phyloP scores from a whole-genome alignment of 2,329 filamentous ascomycete genomes.

The Stachybotrys elegans region DNA sequence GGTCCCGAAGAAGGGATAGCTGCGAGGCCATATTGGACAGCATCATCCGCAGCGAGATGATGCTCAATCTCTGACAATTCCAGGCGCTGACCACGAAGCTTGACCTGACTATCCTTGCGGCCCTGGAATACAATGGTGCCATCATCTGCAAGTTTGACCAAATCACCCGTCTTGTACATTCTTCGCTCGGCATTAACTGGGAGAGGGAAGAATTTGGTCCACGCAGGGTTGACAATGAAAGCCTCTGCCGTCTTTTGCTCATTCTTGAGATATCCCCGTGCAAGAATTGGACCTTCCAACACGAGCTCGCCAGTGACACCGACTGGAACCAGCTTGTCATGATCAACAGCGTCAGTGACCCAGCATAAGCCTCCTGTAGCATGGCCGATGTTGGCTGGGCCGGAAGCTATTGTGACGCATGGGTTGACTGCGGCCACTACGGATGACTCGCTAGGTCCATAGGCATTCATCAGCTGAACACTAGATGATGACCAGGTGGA shows the following conservation, averaged over 20 bases:
- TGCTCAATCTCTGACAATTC: slow-evolving; percentile 26
- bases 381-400: slow-evolving; percentile 4
- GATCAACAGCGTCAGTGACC: slow-evolving; percentile 8
- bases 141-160: slow-evolving; percentile 20
- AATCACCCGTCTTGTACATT: slow-evolving; percentile 13
- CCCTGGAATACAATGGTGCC: slow-evolving; percentile 35
- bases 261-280: slow-evolving; percentile 29
- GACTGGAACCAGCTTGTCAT: slow-evolving; percentile 14
- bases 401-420: background rate
- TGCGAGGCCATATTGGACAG: slow-evolving; percentile 9
- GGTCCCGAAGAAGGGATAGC: background rate
- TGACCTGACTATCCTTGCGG: slow-evolving; percentile 49
- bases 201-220: slow-evolving; percentile 1
- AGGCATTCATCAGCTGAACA: slow-evolving; percentile 3
- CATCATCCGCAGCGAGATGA: slow-evolving; percentile 1
- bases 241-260: slow-evolving; percentile 7
- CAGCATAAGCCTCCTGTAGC: slow-evolving; percentile 3
- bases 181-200: background rate
- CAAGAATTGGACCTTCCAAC: slow-evolving; percentile 46
- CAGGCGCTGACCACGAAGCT: slow-evolving; percentile 48
- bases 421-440: slow-evolving; percentile 3
- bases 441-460: slow-evolving; percentile 6
- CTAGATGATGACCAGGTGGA: slow-evolving; percentile 1
- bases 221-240: slow-evolving; percentile 5
- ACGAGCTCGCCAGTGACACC: slow-evolving; percentile 33